A percentile compares a stretch with the other conserved stretches of the same genome.
Evolutionary conservation across 2,329 filamentous ascomycete species (phyloP).

Genomic region (Trichoderma atrobrunneum): DNA sequence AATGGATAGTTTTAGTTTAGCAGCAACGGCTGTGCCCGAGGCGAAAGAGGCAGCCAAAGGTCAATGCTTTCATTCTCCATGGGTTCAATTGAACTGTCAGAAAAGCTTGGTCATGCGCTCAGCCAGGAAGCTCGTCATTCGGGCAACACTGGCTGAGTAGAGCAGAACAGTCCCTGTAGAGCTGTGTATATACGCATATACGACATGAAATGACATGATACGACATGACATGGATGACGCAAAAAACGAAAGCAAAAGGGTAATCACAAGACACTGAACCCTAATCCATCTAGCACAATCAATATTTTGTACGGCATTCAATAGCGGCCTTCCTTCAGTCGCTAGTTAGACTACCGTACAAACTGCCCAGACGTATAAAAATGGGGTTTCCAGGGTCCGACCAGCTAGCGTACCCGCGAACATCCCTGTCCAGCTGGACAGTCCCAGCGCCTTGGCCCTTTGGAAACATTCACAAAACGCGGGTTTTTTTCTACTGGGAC

Average conservation of each 20-base stretch:
- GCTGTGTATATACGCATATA: not conserved
- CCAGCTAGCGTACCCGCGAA: conserved; percentile 13
- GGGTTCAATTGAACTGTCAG: not conserved
- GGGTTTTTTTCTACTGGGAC: not conserved
- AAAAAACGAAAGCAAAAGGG: not conserved
- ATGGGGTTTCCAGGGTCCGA: not conserved
- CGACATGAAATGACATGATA: not conserved
- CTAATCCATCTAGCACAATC: not conserved
- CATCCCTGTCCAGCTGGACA: conserved; percentile 23
- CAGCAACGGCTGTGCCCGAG: not conserved
- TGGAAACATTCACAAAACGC: not conserved
- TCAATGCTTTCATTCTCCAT: not conserved
- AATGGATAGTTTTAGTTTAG: not conserved
- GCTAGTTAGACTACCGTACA: not conserved
- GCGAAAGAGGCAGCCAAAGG: conserved; percentile 6
- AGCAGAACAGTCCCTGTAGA: not conserved
- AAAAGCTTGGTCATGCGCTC: not conserved
- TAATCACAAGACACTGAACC: not conserved
- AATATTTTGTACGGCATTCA: not conserved
- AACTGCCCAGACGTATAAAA: not conserved
- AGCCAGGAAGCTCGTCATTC: not conserved
- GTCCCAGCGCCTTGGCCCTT: not conserved
- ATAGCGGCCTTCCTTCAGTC: not conserved
- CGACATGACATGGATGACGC: not conserved
- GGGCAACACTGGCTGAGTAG: not conserved